Evolutionary conservation across 179 eudicot species (phyloP).

Genomic region (Amaranthus tricolor): DNA sequence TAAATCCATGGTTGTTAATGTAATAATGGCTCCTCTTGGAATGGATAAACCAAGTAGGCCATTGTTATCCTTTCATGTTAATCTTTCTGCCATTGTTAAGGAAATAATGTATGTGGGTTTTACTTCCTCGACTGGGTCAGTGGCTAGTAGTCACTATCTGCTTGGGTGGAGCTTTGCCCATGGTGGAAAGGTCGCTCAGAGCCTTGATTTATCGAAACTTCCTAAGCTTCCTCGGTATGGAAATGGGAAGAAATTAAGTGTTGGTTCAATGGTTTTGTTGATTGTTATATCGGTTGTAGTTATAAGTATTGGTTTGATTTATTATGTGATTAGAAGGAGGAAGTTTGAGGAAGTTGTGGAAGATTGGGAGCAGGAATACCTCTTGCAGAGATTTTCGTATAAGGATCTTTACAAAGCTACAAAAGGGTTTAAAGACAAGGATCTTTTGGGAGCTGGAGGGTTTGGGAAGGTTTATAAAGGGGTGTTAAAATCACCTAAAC

Average conservation of each 20-base stretch:
- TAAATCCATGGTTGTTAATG: conserved; percentile 13
- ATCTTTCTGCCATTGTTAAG: conserved; percentile 26
- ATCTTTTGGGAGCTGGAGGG: conserved; percentile 32
- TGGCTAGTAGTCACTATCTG: conserved; percentile 27
- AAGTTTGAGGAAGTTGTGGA: conserved; percentile 30
- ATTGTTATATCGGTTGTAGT: conserved; percentile 12
- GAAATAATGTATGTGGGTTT: conserved; percentile 41
- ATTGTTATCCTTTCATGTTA: conserved; percentile 21
- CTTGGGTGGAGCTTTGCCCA: conserved; percentile 46
- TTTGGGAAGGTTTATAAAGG: conserved; percentile 43
- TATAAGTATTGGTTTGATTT: background rate
- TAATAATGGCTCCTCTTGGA: conserved; percentile 36
- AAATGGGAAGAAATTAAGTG: conserved; percentile 8
- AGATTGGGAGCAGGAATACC: conserved; percentile 38
- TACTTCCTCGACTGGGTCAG: conserved; percentile 30
- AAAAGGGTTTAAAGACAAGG: conserved; percentile 32
- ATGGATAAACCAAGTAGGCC: conserved; percentile 32
- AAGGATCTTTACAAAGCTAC: conserved; percentile 37
- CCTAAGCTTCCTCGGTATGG: conserved; percentile 30
- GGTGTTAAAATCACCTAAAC: conserved; percentile 14
- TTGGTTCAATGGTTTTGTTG: conserved; percentile 4
- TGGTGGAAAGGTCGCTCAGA: conserved; percentile 18
- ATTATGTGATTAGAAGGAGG: conserved; percentile 25
- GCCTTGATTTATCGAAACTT: conserved; percentile 30
- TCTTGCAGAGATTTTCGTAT: conserved; percentile 26